phyloP scores from a whole-genome alignment of 169 alveolate genomes.

The Theileria luwenshuni region DNA sequence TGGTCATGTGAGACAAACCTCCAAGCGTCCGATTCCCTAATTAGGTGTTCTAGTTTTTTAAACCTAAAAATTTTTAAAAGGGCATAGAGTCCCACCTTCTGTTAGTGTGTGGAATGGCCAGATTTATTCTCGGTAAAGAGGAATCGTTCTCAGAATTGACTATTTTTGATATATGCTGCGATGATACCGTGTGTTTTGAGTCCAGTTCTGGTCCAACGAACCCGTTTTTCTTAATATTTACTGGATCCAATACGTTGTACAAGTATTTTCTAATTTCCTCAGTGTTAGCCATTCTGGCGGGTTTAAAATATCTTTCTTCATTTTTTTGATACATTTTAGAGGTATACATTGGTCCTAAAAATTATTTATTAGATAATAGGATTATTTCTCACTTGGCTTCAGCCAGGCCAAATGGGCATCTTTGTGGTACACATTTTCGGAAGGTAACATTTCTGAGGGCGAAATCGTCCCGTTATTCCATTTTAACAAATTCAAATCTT shows the following conservation, averaged over 20 bases:
- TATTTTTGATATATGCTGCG: conserved; percentile 45
- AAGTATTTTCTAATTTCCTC: conserved; percentile 68
- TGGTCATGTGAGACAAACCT: conserved; percentile 60
- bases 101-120: conserved; percentile 11
- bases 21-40: conserved; percentile 71
- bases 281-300: conserved; percentile 69
- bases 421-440: conserved; percentile 48
- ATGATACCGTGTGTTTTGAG: not conserved
- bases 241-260: conserved; percentile 68
- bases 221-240: conserved; percentile 38
- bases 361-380: not conserved
- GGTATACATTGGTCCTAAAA: conserved; percentile 33
- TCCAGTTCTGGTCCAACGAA: conserved; percentile 72
- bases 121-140: conserved; percentile 39
- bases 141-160: conserved; percentile 44
- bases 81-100: conserved; percentile 1
- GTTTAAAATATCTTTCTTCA: conserved; percentile 71
- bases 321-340: conserved; percentile 63
- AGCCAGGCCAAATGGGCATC: conserved; percentile 56
- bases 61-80: conserved; percentile 38
- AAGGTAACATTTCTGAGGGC: conserved; percentile 72
- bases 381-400: conserved; percentile 18
- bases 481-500: conserved; percentile 66
- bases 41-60: conserved; percentile 62
- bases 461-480: conserved; percentile 67